These are phyloP conservation scores for Pascua sp. DNA, from an alignment of 1,284 basidiomycete species.

Conservation along the genomic window DNA sequence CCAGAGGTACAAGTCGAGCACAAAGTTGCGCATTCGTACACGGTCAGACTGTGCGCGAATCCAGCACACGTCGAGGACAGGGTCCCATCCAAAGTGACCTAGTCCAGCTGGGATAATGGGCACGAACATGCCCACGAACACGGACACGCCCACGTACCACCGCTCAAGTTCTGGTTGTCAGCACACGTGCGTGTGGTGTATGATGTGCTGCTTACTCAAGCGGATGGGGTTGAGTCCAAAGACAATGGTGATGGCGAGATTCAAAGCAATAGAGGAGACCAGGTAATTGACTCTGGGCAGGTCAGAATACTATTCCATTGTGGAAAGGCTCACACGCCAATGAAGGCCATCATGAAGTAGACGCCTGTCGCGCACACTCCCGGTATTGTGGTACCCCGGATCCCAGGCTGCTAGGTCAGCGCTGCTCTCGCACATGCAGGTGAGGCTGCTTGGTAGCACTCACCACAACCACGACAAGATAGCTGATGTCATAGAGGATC, in stretches of 20 bases:
- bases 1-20: conserved; percentile 35
- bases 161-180: conserved; percentile 4
- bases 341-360: conserved; percentile 26
- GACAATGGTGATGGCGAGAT: conserved; percentile 31
- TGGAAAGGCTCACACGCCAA: conserved; percentile 26
- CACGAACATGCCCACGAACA: conserved; percentile 15
- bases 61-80: conserved; percentile 10
- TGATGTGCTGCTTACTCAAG: conserved; percentile 7
- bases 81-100: conserved; percentile 20
- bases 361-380: conserved; percentile 20
- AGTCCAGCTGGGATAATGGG: conserved; percentile 19
- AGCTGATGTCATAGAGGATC: conserved; percentile 26
- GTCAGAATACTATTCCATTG: neutral
- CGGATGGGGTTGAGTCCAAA: conserved; percentile 31
- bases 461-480: conserved; percentile 17
- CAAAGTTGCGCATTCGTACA: conserved; percentile 19
- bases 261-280: conserved; percentile 34
- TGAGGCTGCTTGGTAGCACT: no score
- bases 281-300: conserved; percentile 31
- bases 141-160: conserved; percentile 15
- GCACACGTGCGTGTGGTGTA: neutral
- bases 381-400: neutral
- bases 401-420: neutral
- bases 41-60: neutral
- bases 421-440: no score